Evolutionary conservation across 1,284 basidiomycete species (phyloP).

Genomic region (Fomitiporia mediterranea): DNA sequence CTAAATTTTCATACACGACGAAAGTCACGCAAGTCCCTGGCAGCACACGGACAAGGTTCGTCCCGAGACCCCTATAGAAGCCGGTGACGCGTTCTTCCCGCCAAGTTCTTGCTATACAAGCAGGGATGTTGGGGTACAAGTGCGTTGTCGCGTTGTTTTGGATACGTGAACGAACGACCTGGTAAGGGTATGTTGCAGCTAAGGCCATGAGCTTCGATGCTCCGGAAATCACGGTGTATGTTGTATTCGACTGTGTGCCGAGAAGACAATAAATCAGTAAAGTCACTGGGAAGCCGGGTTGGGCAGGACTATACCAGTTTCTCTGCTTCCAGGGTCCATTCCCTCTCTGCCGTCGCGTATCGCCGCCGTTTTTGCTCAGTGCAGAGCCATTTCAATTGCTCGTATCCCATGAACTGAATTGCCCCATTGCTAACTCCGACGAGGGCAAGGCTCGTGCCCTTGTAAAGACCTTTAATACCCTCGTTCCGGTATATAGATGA

Average conservation of each 20-base stretch:
- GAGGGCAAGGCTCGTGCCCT: constrained; percentile 85
- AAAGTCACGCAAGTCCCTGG: constrained; percentile 98
- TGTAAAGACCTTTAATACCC: constrained; percentile 79
- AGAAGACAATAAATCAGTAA: not conserved
- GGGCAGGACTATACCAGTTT: constrained; percentile 57
- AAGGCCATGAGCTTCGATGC: constrained; percentile 87
- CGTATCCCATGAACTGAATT: constrained; percentile 95
- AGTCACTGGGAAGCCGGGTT: not conserved
- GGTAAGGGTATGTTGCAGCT: constrained; percentile 91
- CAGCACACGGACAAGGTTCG: constrained; percentile 94
- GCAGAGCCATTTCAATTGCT: constrained; percentile 90
- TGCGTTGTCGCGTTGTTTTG: constrained; percentile 67
- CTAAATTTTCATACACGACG: constrained; percentile 95
- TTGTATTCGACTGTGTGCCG: constrained; percentile 70
- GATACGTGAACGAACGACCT: constrained; percentile 92
- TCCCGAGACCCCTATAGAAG: constrained; percentile 94
- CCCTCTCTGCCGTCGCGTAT: constrained; percentile 52
- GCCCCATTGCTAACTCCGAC: constrained; percentile 95
- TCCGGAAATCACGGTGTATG: constrained; percentile 93
- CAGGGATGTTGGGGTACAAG: constrained; percentile 77
- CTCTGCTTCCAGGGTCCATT: constrained; percentile 70
- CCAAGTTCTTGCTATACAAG: constrained; percentile 79
- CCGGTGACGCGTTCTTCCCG: constrained; percentile 75
- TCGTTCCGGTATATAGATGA: constrained; percentile 65
- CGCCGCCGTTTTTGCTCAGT: constrained; percentile 70